Evolutionary conservation across 257 asterid species (phyloP), one percentile per base, ranked within the genome.

Genomic region (Nicotiana sylvestris): DNA sequence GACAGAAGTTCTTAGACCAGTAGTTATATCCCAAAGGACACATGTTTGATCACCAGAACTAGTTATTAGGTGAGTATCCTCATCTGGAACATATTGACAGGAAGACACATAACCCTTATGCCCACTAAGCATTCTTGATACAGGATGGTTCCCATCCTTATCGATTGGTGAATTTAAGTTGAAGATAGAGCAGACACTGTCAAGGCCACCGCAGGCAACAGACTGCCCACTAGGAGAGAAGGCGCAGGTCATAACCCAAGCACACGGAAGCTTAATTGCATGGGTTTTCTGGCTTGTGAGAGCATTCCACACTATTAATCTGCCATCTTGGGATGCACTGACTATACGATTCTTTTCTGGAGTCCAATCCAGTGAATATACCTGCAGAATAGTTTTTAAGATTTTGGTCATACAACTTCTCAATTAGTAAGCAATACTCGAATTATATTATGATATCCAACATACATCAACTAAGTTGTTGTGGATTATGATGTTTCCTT

Each of bases 241-340:
- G 77, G 98, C 98, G 85, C 99, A 96, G 85, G 97, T 88, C 99
- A 96, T 94, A 83, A 96, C 98, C 98, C 98, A 96, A 6, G 99
- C 97, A 83, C 98, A 96, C 69, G 99, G 98, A 85, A 94, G 87
- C 92, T 92, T 94, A 78, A 96, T 94, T 37, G 98, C 91, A 67
- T 94, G 98, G 84, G 98, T 96, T 77, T 96, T 96, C 86, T 96
- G 99, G 93, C 98, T 96, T 18, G 99, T 96, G 61, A 96, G 98
- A 87, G 98, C 97, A 84, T 96, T 96, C 98, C 99, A 96, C 81
- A 96, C 98, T 74, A 94, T 94, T 83, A 96, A 90, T 85, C 98
- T 87, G 27, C 99, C 99, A 87, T 96, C 99, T 88, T 94, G 99
- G 69, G 98, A 96, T 72, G 99, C 98, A 88, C 98, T 96, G 67